A percentile compares a stretch with the other conserved stretches of the same genome.
phyloP scores from a whole-genome alignment of 163 green algal genomes.

The Scenedesmus sp. region DNA sequence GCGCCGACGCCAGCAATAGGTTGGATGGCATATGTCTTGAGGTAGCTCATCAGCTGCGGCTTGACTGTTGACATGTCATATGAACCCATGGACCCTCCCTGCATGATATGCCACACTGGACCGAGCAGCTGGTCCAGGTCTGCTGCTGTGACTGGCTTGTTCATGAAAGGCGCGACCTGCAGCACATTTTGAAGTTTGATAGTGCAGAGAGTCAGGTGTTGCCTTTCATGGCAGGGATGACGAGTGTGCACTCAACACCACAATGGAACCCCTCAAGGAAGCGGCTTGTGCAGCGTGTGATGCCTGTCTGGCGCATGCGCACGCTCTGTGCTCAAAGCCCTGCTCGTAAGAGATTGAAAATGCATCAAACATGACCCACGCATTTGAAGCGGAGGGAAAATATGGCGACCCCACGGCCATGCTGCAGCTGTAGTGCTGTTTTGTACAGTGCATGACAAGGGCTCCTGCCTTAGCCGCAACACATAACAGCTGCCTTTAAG shows the following conservation, averaged over 20 bases:
- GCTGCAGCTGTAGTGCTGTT: conserved; percentile 6
- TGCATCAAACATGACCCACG: no score
- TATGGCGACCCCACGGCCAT: neutral
- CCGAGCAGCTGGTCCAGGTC: conserved; percentile 8
- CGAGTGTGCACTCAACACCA: neutral
- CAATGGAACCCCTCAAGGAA: no score
- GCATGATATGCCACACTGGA: neutral
- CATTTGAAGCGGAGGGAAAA: no score
- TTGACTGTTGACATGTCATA: conserved; percentile 1
- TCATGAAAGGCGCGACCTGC: conserved; percentile 39
- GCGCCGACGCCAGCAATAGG: conserved; percentile 26
- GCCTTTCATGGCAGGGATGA: neutral
- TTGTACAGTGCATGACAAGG: neutral
- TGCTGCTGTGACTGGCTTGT: neutral
- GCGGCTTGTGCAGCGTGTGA: no score
- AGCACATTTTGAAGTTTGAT: neutral
- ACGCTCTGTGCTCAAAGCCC: no score
- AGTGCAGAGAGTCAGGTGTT: neutral
- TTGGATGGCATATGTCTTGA: conserved; percentile 17
- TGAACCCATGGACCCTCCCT: neutral
- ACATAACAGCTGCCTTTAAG: neutral
- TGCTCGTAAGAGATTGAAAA: no score
- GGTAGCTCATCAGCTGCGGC: conserved; percentile 15
- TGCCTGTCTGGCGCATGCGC: no score
- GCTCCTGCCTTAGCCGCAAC: neutral